Evolutionary conservation across 768 basidiomycete species (phyloP).

Genomic region (Wakefieldia striispora): DNA sequence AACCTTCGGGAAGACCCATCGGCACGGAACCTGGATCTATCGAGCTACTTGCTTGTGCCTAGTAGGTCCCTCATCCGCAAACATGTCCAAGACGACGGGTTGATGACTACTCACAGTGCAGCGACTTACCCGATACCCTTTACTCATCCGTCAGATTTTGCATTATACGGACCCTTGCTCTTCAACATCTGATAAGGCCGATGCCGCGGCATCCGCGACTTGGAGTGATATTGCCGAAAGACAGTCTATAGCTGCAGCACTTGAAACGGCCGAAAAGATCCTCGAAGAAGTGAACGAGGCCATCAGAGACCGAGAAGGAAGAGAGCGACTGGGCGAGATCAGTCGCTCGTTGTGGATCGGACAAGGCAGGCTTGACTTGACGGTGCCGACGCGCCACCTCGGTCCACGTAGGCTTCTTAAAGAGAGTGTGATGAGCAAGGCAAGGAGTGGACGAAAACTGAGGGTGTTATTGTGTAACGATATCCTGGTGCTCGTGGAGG

Average conservation of each 20-base stretch:
- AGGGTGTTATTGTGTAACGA: constrained; percentile 85
- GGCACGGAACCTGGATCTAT: constrained; percentile 80
- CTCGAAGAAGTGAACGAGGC: constrained; percentile 84
- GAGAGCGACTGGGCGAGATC: constrained; percentile 69
- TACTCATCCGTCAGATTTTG: constrained; percentile 83
- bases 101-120: constrained; percentile 61
- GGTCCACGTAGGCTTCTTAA: constrained; percentile 77
- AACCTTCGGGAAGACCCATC: constrained; percentile 72
- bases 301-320: constrained; percentile 80
- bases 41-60: constrained; percentile 88
- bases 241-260: constrained; percentile 48
- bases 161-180: constrained; percentile 61
- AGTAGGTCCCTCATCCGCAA: constrained; percentile 48
- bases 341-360: constrained; percentile 87
- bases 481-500: constrained; percentile 83
- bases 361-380: constrained; percentile 85
- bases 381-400: constrained; percentile 82
- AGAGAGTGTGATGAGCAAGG: constrained; percentile 75
- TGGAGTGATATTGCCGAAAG: constrained; percentile 46
- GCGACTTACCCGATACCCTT: constrained; percentile 91
- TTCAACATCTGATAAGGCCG: constrained; percentile 23
- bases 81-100: no score
- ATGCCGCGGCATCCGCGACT: neutral
- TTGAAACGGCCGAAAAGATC: constrained; percentile 67
- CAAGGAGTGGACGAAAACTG: constrained; percentile 80